These are phyloP conservation scores for Nemania serpens DNA, from an alignment of 2,329 filamentous ascomycete genomes.

Conservation along the genomic window DNA sequence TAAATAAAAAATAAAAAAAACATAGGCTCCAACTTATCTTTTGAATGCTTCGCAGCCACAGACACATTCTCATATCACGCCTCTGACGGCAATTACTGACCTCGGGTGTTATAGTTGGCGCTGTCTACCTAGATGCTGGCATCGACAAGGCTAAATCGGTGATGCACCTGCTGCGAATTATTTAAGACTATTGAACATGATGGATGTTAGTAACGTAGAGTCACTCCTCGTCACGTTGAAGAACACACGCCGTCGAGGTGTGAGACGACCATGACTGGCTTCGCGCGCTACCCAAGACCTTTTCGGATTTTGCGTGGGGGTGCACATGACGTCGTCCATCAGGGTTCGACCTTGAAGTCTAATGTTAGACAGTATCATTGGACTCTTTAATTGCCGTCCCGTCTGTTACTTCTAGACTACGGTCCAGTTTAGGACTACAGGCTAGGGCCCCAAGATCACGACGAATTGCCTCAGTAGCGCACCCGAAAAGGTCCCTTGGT, in stretches of 20 bases:
- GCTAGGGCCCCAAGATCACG: background rate
- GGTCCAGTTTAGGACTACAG: background rate
- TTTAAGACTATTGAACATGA: background rate
- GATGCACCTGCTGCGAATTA: slow-evolving; percentile 11
- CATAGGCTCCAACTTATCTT: too few species aligned
- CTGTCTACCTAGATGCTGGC: slow-evolving; percentile 23
- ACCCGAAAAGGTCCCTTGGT: background rate
- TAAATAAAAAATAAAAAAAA: too few species aligned
- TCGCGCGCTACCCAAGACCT: too few species aligned
- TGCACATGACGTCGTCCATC: background rate
- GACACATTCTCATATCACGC: background rate
- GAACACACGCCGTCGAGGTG: background rate
- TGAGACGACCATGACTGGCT: too few species aligned
- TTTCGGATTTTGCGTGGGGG: background rate
- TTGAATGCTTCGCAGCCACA: too few species aligned
- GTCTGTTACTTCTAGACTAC: background rate
- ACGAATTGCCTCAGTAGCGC: background rate
- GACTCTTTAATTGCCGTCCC: background rate
- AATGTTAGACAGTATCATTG: background rate
- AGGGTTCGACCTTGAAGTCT: background rate
- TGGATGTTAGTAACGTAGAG: background rate
- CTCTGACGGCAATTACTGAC: background rate
- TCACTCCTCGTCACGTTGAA: background rate
- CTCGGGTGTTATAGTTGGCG: slow-evolving; percentile 1
- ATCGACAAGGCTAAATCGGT: slow-evolving; percentile 13